Conservation (phyloP, 208 protist species). For the Acanthamoeba quina region DNA sequence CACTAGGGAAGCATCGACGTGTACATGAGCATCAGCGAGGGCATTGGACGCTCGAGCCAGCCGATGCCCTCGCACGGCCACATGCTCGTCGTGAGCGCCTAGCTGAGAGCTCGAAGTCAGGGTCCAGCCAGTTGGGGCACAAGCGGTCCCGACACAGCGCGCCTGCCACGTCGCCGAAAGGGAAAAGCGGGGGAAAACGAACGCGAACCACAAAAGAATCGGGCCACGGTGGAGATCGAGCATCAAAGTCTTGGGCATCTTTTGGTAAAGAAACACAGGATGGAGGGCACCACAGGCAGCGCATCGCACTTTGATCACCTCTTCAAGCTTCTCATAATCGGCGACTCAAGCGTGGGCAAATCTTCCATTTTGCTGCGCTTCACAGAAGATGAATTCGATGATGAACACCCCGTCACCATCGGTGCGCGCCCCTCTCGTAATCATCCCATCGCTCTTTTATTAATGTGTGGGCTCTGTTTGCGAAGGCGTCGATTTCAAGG, state of each 20-base stretch:
- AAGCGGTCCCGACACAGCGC: too few species aligned
- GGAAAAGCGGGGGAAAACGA: slow-evolving; percentile 5
- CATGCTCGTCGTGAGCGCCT: too few species aligned
- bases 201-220: background rate
- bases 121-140: too few species aligned
- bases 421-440: background rate
- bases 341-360: slow-evolving; percentile 63
- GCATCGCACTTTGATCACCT: slow-evolving; percentile 53
- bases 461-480: background rate
- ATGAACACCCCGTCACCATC: slow-evolving; percentile 57
- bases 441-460: background rate
- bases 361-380: slow-evolving; percentile 66
- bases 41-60: too few species aligned
- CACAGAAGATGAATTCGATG: slow-evolving; percentile 55
- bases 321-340: slow-evolving; percentile 66
- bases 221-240: background rate
- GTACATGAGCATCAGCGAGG: too few species aligned
- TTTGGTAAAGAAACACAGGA: background rate
- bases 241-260: background rate
- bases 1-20: too few species aligned
- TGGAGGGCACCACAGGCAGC: slow-evolving; percentile 23
- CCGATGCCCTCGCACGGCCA: too few species aligned
- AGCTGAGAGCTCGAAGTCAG: too few species aligned
- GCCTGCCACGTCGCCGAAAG: background rate
- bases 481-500: slow-evolving; percentile 67